Percentiles rank a stretch among this genome's conserved stretches.
Conservation (phyloP, 352 stramenopile species). For the Globisporangium abappressorium region DNA sequence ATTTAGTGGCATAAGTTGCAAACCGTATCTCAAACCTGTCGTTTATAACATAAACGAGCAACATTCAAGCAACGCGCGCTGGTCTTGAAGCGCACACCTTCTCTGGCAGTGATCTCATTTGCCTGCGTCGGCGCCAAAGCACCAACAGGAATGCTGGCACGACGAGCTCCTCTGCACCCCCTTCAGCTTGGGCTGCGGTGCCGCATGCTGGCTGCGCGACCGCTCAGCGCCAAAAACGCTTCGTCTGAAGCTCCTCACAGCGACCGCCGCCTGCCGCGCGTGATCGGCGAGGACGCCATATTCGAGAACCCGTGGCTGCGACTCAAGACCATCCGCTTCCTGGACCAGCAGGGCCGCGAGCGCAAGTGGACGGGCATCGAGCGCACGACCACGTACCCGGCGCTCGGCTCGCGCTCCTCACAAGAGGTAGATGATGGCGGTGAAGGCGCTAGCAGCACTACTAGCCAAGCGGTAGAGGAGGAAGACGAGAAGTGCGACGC, state of each 20-base stretch:
- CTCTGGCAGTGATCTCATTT: neutral
- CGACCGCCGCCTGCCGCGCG: slow-evolving; percentile 28
- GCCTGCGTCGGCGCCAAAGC: neutral
- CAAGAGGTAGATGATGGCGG: neutral
- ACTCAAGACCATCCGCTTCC: slow-evolving; percentile 64
- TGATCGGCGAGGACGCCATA: slow-evolving; percentile 50
- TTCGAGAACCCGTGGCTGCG: slow-evolving; percentile 58
- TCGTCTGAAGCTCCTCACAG: neutral
- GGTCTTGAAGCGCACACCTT: too few species aligned
- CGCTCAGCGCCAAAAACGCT: neutral
- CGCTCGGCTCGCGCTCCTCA: neutral
- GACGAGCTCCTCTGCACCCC: neutral
- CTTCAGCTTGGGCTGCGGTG: neutral
- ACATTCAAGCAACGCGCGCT: too few species aligned
- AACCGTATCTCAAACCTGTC: neutral
- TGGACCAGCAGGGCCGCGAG: slow-evolving; percentile 45
- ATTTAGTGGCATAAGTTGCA: too few species aligned
- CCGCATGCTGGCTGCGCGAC: neutral
- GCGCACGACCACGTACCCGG: slow-evolving; percentile 61
- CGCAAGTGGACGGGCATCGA: slow-evolving; percentile 65
- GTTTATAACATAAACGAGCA: too few species aligned
- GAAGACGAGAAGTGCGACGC: slow-evolving; percentile 41
- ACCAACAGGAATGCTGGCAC: neutral
- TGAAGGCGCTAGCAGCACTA: neutral
- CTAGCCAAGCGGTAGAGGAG: neutral